phyloP scores from a whole-genome alignment of 495 filamentous ascomycete species.

The Sporormia fimetaria region DNA sequence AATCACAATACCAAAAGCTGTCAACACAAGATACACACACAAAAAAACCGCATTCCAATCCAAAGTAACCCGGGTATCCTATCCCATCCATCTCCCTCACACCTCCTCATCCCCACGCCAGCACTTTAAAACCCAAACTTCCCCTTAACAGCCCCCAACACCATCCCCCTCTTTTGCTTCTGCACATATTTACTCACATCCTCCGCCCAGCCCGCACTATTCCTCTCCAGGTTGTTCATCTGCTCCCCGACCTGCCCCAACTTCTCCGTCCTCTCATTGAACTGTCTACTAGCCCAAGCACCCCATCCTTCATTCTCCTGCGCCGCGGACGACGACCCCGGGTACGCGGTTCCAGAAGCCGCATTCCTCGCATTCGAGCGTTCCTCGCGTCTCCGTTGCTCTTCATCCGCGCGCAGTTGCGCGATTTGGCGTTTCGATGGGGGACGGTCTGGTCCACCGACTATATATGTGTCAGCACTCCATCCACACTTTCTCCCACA shows the following conservation, averaged over 20 bases:
- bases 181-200: constrained; percentile 78
- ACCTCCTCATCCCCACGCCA: not conserved
- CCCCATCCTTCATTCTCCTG: constrained; percentile 47
- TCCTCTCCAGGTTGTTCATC: constrained; percentile 69
- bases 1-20: no score
- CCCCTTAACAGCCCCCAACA: constrained; percentile 45
- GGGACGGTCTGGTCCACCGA: constrained; percentile 79
- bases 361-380: constrained; percentile 38
- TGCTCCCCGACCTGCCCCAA: constrained; percentile 70
- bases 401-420: constrained; percentile 48
- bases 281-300: constrained; percentile 63
- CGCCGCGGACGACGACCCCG: constrained; percentile 21
- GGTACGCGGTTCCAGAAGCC: constrained; percentile 27
- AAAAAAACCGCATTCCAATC: no score
- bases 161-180: constrained; percentile 71
- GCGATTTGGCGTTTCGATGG: constrained; percentile 67
- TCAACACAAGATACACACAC: no score
- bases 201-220: constrained; percentile 67
- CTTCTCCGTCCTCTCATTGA: constrained; percentile 83
- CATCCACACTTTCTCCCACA: no score
- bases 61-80: no score
- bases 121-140: constrained; percentile 21
- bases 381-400: constrained; percentile 44
- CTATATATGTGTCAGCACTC: constrained; percentile 25
- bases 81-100: no score